Conservation (phyloP, 805 yeast genomes). For the Zygosaccharomyces siamensis region DNA sequence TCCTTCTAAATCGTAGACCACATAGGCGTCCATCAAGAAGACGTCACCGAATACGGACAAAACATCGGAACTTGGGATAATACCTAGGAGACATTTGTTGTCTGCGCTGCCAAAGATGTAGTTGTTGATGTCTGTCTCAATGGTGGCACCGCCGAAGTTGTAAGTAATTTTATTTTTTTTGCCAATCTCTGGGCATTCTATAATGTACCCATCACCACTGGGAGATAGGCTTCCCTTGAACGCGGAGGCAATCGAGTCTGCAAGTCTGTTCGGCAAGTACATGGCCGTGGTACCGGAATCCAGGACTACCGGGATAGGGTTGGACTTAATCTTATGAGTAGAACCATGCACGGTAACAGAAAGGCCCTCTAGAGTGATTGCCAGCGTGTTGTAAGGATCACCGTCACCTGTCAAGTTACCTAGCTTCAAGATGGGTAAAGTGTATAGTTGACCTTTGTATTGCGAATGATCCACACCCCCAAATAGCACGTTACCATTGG, state of each 20-base stretch:
- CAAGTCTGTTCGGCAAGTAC: slow-evolving; percentile 44
- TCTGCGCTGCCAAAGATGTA: slow-evolving; percentile 9
- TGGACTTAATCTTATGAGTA: slow-evolving; percentile 15
- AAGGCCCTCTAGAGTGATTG: slow-evolving; percentile 31
- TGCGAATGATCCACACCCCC: slow-evolving; percentile 64
- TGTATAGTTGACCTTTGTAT: slow-evolving; percentile 45
- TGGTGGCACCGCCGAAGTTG: slow-evolving; percentile 7
- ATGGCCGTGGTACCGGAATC: slow-evolving; percentile 54
- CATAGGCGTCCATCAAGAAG: slow-evolving; percentile 59
- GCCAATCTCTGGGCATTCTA: slow-evolving; percentile 37
- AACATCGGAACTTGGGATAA: slow-evolving; percentile 17
- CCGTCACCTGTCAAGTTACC: slow-evolving; percentile 7
- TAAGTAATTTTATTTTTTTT: slow-evolving; percentile 21
- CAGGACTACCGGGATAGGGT: slow-evolving; percentile 38
- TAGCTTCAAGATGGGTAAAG: slow-evolving; percentile 45
- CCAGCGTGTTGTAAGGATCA: slow-evolving; percentile 11
- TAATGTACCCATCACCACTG: slow-evolving; percentile 39
- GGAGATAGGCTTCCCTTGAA: slow-evolving; percentile 37
- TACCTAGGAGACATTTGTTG: slow-evolving; percentile 33
- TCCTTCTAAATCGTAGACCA: slow-evolving; percentile 63
- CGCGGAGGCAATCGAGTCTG: slow-evolving; percentile 28
- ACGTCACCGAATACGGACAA: slow-evolving; percentile 53
- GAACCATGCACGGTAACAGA: slow-evolving; percentile 30
- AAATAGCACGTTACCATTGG: slow-evolving; percentile 50
- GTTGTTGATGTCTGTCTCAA: not conserved